phyloP scores from a whole-genome alignment of 176 grass and related monocot genomes.

The Puccinellia tenuiflora region DNA sequence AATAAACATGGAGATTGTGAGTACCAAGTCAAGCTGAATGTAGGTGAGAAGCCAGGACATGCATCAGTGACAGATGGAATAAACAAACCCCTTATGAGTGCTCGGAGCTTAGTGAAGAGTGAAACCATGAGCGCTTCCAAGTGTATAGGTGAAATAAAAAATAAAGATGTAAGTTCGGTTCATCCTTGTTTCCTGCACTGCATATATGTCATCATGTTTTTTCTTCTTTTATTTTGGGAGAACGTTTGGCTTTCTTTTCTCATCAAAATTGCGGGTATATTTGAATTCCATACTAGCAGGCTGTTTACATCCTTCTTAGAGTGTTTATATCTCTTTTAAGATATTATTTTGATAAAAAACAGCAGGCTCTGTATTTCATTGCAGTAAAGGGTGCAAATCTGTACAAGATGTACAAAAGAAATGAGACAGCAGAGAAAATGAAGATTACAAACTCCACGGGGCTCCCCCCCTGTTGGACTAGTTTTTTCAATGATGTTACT shows the following conservation, averaged over 20 bases:
- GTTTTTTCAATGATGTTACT: neutral
- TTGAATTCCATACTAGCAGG: neutral
- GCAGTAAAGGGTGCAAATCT: neutral
- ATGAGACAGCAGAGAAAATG: neutral
- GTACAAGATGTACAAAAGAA: neutral
- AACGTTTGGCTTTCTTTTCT: neutral
- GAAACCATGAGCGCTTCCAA: constrained; percentile 97
- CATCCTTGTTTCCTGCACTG: neutral
- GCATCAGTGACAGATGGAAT: constrained; percentile 68
- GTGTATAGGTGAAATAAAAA: constrained; percentile 81
- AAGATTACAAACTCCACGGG: neutral
- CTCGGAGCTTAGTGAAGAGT: constrained; percentile 88
- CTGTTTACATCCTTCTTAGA: neutral
- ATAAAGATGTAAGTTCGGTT: constrained; percentile 65
- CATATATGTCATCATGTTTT: neutral
- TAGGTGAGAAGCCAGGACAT: constrained; percentile 42
- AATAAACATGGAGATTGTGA: constrained; percentile 51
- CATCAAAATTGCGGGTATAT: neutral
- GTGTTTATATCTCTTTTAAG: neutral
- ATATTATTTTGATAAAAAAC: neutral
- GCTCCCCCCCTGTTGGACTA: neutral
- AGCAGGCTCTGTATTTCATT: neutral
- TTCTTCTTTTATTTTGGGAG: neutral
- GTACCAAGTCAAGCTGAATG: constrained; percentile 24
- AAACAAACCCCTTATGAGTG: constrained; percentile 55